Evolutionary conservation across 352 stramenopile genomes (phyloP).

Genomic region (Pythium phragmiticola): DNA sequence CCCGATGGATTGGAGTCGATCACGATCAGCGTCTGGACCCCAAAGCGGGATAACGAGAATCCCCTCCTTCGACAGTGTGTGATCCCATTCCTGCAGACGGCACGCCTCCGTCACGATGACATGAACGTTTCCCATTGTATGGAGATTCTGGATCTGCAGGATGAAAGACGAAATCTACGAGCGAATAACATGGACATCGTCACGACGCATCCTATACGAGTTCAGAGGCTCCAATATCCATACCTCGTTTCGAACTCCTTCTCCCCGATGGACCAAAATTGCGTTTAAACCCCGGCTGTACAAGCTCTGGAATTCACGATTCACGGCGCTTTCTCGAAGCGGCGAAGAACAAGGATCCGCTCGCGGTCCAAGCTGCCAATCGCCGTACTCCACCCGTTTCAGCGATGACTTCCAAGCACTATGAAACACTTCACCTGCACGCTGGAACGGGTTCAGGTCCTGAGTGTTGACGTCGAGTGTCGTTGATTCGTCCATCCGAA

Average conservation of each 20-base stretch:
- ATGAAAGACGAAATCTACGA: conserved; percentile 14
- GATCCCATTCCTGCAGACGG: conserved; percentile 10
- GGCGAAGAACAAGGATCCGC: conserved; percentile 2
- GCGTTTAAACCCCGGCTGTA: conserved; percentile 34
- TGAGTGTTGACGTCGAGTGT: background rate
- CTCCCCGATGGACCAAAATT: conserved; percentile 19
- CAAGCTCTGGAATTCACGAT: conserved; percentile 15
- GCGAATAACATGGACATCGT: background rate
- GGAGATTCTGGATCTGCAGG: conserved; percentile 16
- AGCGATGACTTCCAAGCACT: conserved; percentile 27
- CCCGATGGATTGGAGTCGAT: background rate
- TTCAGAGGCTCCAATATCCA: background rate
- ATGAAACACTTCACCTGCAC: conserved; percentile 6
- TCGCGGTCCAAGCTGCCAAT: conserved; percentile 17
- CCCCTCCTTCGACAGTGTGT: conserved; percentile 3
- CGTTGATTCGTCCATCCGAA: background rate
- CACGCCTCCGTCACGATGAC: conserved; percentile 12
- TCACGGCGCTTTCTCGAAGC: conserved; percentile 16
- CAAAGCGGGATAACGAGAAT: conserved; percentile 2
- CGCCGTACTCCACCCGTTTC: conserved; percentile 22
- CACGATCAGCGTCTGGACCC: background rate
- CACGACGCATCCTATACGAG: background rate
- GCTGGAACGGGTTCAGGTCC: conserved; percentile 21
- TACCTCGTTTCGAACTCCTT: conserved; percentile 21
- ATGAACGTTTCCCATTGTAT: conserved; percentile 2